phyloP scores from a whole-genome alignment of 805 yeast species.

The Suhomyces emberorum region DNA sequence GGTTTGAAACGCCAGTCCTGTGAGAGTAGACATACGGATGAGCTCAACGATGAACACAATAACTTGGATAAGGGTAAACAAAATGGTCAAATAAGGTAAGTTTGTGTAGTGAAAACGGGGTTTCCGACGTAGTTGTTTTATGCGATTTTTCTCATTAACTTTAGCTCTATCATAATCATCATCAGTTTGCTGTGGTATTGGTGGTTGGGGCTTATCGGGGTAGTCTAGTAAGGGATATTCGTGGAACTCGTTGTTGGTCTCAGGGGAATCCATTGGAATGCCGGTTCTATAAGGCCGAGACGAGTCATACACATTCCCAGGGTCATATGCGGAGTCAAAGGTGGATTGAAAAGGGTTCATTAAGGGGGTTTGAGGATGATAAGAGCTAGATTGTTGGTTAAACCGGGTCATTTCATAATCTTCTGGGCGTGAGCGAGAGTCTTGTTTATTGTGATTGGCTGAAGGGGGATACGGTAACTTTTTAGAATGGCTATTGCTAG shows the following conservation, averaged over 20 bases:
- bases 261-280: background rate
- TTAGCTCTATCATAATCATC: constrained; percentile 1
- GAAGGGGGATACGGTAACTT: constrained; percentile 3
- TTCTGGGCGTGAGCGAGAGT: constrained; percentile 6
- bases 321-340: constrained; percentile 4
- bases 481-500: constrained; percentile 2
- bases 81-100: constrained; percentile 39
- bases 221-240: constrained; percentile 2
- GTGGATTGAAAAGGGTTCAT: constrained; percentile 6
- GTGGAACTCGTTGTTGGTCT: background rate
- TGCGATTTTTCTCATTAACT: constrained; percentile 15
- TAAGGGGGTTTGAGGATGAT: constrained; percentile 2
- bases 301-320: no score
- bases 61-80: constrained; percentile 46
- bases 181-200: background rate
- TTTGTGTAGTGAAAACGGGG: constrained; percentile 35
- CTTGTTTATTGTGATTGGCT: constrained; percentile 3
- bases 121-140: constrained; percentile 20
- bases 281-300: background rate
- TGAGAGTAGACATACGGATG: constrained; percentile 50
- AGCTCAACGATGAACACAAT: constrained; percentile 62
- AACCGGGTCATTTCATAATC: constrained; percentile 9
- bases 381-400: background rate
- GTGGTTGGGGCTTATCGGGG: constrained; percentile 3
- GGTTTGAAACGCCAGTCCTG: constrained; percentile 65